Conservation (phyloP, 2,329 filamentous ascomycete species). For the Diaporthe sp. region DNA sequence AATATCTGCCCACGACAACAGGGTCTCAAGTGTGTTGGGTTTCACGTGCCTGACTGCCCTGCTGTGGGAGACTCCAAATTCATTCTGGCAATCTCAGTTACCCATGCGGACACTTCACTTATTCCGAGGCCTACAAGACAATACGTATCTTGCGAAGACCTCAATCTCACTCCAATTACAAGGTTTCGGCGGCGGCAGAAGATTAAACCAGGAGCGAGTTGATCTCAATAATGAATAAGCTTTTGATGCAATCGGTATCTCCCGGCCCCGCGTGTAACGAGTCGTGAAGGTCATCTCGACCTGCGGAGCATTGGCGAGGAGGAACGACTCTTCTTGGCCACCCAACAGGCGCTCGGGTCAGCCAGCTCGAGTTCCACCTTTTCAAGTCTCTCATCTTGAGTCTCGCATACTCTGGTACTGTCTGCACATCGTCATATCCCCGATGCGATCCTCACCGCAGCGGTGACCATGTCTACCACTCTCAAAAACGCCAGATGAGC, state of each 20-base stretch:
- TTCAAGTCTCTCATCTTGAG: background rate
- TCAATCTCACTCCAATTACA: too few species aligned
- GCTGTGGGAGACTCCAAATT: background rate
- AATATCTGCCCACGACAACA: background rate
- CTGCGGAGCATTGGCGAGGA: background rate
- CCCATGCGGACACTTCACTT: background rate
- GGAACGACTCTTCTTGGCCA: background rate
- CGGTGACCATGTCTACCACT: background rate
- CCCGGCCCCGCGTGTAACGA: background rate
- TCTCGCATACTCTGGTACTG: background rate
- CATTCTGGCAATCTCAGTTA: too few species aligned
- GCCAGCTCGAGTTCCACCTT: background rate
- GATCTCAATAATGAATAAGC: background rate
- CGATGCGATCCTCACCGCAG: background rate
- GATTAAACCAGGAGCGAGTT: background rate
- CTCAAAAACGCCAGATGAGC: background rate
- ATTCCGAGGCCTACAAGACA: background rate
- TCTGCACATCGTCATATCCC: conserved; percentile 16
- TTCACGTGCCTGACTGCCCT: background rate
- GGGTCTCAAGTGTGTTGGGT: too few species aligned
- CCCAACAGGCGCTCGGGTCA: background rate
- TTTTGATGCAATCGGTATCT: background rate
- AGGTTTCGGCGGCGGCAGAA: background rate
- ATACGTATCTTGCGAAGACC: too few species aligned
- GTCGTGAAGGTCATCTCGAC: background rate